Evolutionary conservation across 2,329 filamentous ascomycete genomes (phyloP).

Genomic region (Cylindrodendrum hubeiense): DNA sequence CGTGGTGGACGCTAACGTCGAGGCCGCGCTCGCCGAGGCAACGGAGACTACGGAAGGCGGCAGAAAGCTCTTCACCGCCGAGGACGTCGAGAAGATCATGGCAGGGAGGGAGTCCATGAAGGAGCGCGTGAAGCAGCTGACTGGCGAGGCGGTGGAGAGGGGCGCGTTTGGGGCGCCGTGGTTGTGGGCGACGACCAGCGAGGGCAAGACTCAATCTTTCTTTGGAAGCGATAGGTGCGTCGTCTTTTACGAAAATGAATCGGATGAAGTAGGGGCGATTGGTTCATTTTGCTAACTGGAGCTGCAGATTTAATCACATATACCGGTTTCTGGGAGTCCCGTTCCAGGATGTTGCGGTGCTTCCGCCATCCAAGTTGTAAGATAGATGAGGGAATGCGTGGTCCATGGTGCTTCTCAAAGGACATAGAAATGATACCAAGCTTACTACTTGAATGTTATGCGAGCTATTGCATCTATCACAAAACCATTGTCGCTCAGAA

Average conservation of each 20-base stretch:
- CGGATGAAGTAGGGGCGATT: not conserved
- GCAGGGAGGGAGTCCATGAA: conserved; percentile 61
- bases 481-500: not conserved
- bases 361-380: conserved; percentile 53
- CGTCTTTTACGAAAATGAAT: not conserved
- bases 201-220: conserved; percentile 74
- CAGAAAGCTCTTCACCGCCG: conserved; percentile 58
- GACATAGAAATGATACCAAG: not conserved
- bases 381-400: not conserved
- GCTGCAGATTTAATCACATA: conserved; percentile 73
- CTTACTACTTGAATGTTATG: too few species aligned
- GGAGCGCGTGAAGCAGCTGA: conserved; percentile 64
- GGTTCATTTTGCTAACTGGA: not conserved
- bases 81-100: conserved; percentile 69
- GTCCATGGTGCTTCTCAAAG: not conserved
- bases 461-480: not conserved
- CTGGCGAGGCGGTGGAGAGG: conserved; percentile 69
- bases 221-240: conserved; percentile 79
- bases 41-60: conserved; percentile 43
- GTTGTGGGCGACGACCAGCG: conserved; percentile 73
- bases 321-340: conserved; percentile 75
- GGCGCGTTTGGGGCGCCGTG: conserved; percentile 85
- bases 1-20: conserved; percentile 67
- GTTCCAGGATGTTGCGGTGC: conserved; percentile 63
- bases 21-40: conserved; percentile 49